Evolutionary conservation across 2,329 filamentous ascomycete genomes (phyloP), one percentile per base, ranked within the genome.

Genomic region (Sporothrix humicola): DNA sequence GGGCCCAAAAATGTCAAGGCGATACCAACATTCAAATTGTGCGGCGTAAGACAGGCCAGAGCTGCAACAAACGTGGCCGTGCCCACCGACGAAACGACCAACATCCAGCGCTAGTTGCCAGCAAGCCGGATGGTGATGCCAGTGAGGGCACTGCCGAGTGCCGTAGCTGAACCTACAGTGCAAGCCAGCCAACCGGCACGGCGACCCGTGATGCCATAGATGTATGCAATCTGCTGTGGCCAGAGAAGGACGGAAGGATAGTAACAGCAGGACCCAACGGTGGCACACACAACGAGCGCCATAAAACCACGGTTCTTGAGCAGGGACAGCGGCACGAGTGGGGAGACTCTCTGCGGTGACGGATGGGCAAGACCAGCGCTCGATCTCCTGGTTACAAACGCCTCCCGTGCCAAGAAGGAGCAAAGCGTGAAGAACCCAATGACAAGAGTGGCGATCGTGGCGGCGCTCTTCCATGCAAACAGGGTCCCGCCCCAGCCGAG

Each of bases 401-500:
- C 31, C 31, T 37, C 31, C 31, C 31, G 5, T 1, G 79, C 72
- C 6, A 77, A 76, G 63, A 81, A 79, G 8, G 76, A 44, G 0
- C 78, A 73, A 0, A 79, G 71, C 12, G 69, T 75, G 20, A 77
- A 68, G 61, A 76, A 71, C 23, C 79, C 80, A n/a, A 77, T 72
- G 54, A 81, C 77, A 50, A 81, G 76, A 3, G 78, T 77, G 7
- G 72, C 75, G 69, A 81, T 80, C 3, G 79, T 78, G 73, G 77
- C 73, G 10, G 75, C 81, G 0, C 81, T 82, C 17, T 79, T 81
- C 83, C 83, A 85, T 1, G 82, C 80, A 74, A 83, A 84, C 59
- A 82, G 79, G 56, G 75, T 77, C 15, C 83, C 83, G 26, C 83
- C 83, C 78, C 82, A 85, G 23, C 82, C 83, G 70, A 86, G 79